Percentiles rank a stretch among this genome's conserved stretches.
Conservation (phyloP, 345 rosid genomes). For the Erucastrum elatum region DNA sequence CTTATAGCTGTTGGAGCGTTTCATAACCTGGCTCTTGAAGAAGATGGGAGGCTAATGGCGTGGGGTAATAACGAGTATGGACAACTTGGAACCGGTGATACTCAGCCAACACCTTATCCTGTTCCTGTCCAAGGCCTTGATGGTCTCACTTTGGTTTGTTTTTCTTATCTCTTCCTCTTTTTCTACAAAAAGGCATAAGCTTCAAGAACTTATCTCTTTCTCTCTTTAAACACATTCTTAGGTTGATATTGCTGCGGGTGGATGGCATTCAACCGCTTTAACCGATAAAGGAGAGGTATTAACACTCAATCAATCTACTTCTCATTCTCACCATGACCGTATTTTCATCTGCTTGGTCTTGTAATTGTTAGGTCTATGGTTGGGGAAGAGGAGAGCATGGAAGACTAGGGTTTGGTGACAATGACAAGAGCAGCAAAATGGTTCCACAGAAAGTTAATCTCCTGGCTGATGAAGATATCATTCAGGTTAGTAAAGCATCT, state of each 20-base stretch:
- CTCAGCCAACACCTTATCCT: conserved; percentile 94
- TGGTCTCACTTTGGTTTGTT: conserved; percentile 78
- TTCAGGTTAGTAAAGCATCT: conserved; percentile 54
- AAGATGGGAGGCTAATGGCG: conserved; percentile 83
- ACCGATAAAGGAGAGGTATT: conserved; percentile 85
- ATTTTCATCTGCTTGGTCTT: conserved; percentile 12
- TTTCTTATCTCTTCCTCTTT: neutral
- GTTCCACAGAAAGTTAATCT: conserved; percentile 90
- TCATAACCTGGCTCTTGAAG: conserved; percentile 96
- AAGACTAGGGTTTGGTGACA: conserved; percentile 95
- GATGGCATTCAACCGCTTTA: conserved; percentile 98
- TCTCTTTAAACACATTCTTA: conserved; percentile 25
- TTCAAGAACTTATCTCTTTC: neutral
- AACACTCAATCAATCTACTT: neutral
- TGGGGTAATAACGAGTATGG: conserved; percentile 99
- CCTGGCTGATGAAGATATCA: conserved; percentile 71
- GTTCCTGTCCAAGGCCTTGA: conserved; percentile 79
- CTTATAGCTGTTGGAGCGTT: conserved; percentile 97
- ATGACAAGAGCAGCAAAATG: conserved; percentile 98
- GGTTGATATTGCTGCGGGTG: conserved; percentile 99
- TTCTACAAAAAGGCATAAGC: neutral
- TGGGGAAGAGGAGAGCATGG: conserved; percentile 99
- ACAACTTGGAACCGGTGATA: conserved; percentile 99
- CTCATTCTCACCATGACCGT: neutral
- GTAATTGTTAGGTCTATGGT: conserved; percentile 65